Conservation (phyloP, 2,329 filamentous ascomycete species). For the Phyllosticta citrichinensis region DNA sequence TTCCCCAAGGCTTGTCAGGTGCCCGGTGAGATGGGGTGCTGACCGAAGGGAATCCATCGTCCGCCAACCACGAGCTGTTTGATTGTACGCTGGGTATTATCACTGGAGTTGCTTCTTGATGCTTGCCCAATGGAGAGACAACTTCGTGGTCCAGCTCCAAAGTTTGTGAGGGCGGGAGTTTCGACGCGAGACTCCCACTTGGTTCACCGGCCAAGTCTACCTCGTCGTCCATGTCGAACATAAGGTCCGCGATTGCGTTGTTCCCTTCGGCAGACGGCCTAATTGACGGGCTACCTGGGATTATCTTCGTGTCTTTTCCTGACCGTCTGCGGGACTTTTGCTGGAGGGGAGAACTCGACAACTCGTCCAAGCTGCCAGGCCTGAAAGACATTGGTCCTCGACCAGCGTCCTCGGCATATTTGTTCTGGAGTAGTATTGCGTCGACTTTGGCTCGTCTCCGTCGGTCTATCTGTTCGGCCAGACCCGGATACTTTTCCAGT, state of each 20-base stretch:
- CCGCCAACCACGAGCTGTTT: neutral
- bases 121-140: neutral
- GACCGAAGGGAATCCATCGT: neutral
- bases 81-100: neutral
- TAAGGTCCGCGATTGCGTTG: conserved; percentile 63
- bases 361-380: conserved; percentile 57
- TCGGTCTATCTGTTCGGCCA: conserved; percentile 57
- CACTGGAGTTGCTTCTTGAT: neutral
- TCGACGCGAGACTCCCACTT: neutral
- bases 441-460: conserved; percentile 61
- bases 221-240: conserved; percentile 92
- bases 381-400: conserved; percentile 52
- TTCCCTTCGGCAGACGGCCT: conserved; percentile 61
- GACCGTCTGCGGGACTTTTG: conserved; percentile 13
- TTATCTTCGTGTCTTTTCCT: conserved; percentile 36
- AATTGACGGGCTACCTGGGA: conserved; percentile 47
- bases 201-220: conserved; percentile 22
- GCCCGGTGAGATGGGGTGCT: neutral
- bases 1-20: conserved; percentile 41
- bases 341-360: conserved; percentile 13
- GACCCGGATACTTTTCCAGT: conserved; percentile 53
- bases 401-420: conserved; percentile 56
- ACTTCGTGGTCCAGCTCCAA: neutral
- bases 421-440: conserved; percentile 60
- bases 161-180: neutral